Conservation (phyloP, 2,329 filamentous ascomycete species). For the Trichoderma cornu-damae region DNA sequence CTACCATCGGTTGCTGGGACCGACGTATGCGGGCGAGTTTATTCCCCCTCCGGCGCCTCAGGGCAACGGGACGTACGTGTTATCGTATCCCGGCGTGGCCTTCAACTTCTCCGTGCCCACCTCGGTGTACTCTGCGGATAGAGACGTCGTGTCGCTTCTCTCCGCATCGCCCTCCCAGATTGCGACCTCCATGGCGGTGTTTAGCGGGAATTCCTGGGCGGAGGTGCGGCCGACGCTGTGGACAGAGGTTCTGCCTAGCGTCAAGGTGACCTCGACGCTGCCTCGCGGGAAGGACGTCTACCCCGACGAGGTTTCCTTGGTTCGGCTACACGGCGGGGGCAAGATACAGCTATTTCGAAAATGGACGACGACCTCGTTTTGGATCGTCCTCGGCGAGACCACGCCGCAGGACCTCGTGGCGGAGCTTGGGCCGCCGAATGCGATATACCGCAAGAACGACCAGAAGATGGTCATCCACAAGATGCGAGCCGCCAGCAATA, state of each 20-base stretch:
- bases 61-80: constrained; percentile 69
- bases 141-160: constrained; percentile 81
- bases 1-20: constrained; percentile 88
- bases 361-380: constrained; percentile 59
- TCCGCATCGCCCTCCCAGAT: constrained; percentile 71
- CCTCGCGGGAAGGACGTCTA: constrained; percentile 70
- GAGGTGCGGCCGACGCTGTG: constrained; percentile 74
- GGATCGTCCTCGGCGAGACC: constrained; percentile 75
- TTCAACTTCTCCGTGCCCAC: constrained; percentile 80
- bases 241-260: constrained; percentile 65
- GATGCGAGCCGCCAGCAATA: constrained; percentile 50
- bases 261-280: constrained; percentile 64
- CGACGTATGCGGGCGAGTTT: constrained; percentile 91
- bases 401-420: constrained; percentile 87
- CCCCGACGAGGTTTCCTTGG: constrained; percentile 82
- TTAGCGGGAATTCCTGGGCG: constrained; percentile 85
- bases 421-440: constrained; percentile 87
- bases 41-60: constrained; percentile 55
- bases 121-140: constrained; percentile 66
- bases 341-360: constrained; percentile 72
- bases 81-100: constrained; percentile 91
- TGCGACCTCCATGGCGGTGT: constrained; percentile 84
- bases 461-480: constrained; percentile 83
- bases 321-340: constrained; percentile 73
- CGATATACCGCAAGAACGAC: constrained; percentile 88